Percentiles rank a stretch among this genome's conserved stretches.
These are phyloP conservation scores for Rosellinia necatrix DNA, from an alignment of 2,329 filamentous ascomycete genomes.

Conservation along the genomic window DNA sequence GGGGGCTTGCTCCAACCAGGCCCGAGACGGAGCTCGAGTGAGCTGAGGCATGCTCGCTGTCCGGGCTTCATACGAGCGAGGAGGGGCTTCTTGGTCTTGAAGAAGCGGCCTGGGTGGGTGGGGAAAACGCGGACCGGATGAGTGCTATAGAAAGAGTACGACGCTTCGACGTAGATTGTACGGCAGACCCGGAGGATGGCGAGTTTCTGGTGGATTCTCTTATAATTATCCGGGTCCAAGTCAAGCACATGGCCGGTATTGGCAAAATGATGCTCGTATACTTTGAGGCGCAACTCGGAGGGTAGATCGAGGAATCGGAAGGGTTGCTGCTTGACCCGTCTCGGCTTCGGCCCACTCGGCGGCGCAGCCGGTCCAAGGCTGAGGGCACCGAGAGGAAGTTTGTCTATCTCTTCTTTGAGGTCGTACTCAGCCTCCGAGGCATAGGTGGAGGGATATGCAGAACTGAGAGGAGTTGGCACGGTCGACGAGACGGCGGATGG, in stretches of 20 bases:
- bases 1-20: constrained; percentile 75
- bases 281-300: constrained; percentile 69
- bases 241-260: constrained; percentile 62
- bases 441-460: constrained; percentile 45
- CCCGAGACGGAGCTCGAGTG: constrained; percentile 71
- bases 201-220: constrained; percentile 63
- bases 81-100: constrained; percentile 74
- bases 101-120: constrained; percentile 65
- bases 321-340: constrained; percentile 45
- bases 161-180: constrained; percentile 66
- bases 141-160: constrained; percentile 67
- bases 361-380: constrained; percentile 45
- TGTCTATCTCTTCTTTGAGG: constrained; percentile 45
- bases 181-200: constrained; percentile 64
- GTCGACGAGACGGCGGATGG: constrained; percentile 37
- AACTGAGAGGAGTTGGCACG: constrained; percentile 44
- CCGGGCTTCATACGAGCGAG: constrained; percentile 66
- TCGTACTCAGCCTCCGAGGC: constrained; percentile 47
- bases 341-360: constrained; percentile 36
- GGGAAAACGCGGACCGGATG: constrained; percentile 70
- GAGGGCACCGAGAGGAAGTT: constrained; percentile 49
- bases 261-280: constrained; percentile 68
- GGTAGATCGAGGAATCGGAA: constrained; percentile 73
- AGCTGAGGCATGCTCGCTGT: constrained; percentile 64
- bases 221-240: constrained; percentile 69